Evolutionary conservation across 2,329 filamentous ascomycete genomes (phyloP), one percentile per base, ranked within the genome.

Genomic region (Zymoseptoria brevis): DNA sequence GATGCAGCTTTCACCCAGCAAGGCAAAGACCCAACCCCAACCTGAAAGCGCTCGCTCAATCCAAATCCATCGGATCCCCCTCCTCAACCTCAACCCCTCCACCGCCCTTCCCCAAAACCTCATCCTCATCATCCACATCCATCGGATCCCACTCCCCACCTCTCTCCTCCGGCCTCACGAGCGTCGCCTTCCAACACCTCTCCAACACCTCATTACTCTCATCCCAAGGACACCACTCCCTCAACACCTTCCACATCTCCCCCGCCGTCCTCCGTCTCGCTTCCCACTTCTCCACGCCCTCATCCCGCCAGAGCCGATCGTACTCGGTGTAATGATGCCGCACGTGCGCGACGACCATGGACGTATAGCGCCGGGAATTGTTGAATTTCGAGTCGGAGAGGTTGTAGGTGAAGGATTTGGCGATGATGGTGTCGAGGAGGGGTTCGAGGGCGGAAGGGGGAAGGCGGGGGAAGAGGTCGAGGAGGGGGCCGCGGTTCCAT

Each of bases 241-340:
- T 54, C 57, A 72, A 54, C 1, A 65, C 58, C 61, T 67, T 70
- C 68, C 68, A 71, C 1, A 71, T 66, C 19, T 55, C 51, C 8
- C 61, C 48, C 7, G 57, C 61, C n/a, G 64, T 69, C 29, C 55
- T 29, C n/a, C 60, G 54, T 3, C 70, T 60, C 9, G 70, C 70
- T 19, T 69, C 68, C 30, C 64, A 72, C 11, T 69, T 54, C 60
- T 70, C 70, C 0, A 70, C 56, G 7, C 59, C 54, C 35, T 64
- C 62, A 3, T 62, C 62, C 16, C 35, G n/a, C 35, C 35, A 45
- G 45, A 85, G 74, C 52, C 76, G 76, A 69, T 87, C 84, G 69
- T 87, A 87, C 56, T 83, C 75, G 56, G 82, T 85, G 64, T 84
- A 83, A 7, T 77, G 69, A 66, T 86, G 84, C 24, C 84, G 80